Evolutionary conservation across 2,329 filamentous ascomycete genomes (phyloP).

Genomic region (Aspergillus quadricinctus): DNA sequence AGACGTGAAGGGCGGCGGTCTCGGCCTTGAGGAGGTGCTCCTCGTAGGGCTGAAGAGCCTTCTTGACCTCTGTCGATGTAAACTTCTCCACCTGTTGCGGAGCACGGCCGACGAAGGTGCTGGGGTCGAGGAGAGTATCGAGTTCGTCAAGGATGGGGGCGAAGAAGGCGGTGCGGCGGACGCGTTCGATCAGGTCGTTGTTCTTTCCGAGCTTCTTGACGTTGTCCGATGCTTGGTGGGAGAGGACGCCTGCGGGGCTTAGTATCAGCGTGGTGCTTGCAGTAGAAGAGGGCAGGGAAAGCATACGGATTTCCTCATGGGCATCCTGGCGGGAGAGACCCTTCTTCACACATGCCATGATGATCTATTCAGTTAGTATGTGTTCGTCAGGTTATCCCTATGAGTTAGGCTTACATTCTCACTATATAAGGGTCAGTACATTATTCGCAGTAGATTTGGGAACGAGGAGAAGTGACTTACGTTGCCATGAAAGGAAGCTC

Average conservation of each 20-base stretch:
- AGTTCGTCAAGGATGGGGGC: conserved; percentile 63
- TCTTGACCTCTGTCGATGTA: conserved; percentile 46
- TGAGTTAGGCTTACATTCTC: conserved; percentile 26
- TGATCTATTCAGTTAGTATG: conserved; percentile 51
- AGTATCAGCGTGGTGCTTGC: neutral
- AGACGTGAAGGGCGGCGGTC: conserved; percentile 40
- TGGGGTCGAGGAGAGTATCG: conserved; percentile 62
- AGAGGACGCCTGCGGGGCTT: conserved; percentile 54
- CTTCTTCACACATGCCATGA: conserved; percentile 71
- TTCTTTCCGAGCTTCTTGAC: conserved; percentile 68
- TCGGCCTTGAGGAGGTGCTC: conserved; percentile 31
- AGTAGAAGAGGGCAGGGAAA: neutral
- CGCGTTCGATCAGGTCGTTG: conserved; percentile 79
- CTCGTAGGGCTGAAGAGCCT: conserved; percentile 46
- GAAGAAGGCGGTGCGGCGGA: conserved; percentile 71
- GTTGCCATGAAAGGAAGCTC: conserved; percentile 87
- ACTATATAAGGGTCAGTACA: conserved; percentile 21
- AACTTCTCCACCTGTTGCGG: conserved; percentile 54
- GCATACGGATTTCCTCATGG: conserved; percentile 73
- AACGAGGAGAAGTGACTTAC: conserved; percentile 30
- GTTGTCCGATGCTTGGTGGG: conserved; percentile 66
- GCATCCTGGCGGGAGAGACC: conserved; percentile 73
- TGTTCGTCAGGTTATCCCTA: neutral
- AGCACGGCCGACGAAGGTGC: conserved; percentile 54
- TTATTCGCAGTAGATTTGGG: neutral